Conservation (phyloP, 768 basidiomycete species). For the Pholiota microspora region DNA sequence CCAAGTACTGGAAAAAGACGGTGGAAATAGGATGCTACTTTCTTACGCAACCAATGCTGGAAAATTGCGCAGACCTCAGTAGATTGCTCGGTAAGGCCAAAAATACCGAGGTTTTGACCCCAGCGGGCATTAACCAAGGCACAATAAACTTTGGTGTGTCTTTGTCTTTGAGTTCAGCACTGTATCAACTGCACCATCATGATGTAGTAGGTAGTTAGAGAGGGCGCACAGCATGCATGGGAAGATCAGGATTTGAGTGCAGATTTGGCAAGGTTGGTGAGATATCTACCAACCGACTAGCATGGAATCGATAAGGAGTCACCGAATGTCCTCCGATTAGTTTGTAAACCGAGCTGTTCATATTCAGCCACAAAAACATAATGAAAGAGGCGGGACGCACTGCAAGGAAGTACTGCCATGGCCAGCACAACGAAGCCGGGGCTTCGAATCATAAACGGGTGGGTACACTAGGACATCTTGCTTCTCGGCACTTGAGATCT, state of each 20-base stretch:
- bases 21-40: not conserved
- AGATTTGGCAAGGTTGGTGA: constrained; percentile 8
- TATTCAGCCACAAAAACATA: not conserved
- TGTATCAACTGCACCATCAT: constrained; percentile 11
- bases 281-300: constrained; percentile 7
- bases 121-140: not conserved
- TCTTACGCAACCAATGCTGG: not conserved
- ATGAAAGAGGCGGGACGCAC: constrained; percentile 3
- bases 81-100: not conserved
- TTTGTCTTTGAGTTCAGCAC: not conserved
- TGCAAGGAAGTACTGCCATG: not conserved
- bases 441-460: constrained; percentile 8
- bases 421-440: constrained; percentile 7
- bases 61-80: not conserved
- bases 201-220: constrained; percentile 13
- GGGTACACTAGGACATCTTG: not conserved
- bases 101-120: not conserved
- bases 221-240: constrained; percentile 18
- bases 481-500: constrained; percentile 17
- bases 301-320: constrained; percentile 1
- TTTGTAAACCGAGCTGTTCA: not conserved
- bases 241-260: constrained; percentile 11
- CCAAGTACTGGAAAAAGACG: not conserved
- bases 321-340: not conserved
- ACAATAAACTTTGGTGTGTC: not conserved